These are phyloP conservation scores for Suillus variegatus DNA, from an alignment of 768 basidiomycete species.

Conservation along the genomic window DNA sequence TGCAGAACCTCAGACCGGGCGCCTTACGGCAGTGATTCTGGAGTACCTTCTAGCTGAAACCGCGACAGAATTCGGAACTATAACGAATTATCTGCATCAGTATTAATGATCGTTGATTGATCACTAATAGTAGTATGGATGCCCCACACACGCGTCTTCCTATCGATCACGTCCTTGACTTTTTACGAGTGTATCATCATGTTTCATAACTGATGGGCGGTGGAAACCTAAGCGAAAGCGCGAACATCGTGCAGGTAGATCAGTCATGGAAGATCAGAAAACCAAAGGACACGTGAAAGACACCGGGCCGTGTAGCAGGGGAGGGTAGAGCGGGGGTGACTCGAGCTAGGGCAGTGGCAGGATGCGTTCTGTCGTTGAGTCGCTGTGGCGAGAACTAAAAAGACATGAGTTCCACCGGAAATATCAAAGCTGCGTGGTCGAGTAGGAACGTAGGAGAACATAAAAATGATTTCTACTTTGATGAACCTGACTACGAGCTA, in stretches of 20 bases:
- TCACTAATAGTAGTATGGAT: too few relatives aligned
- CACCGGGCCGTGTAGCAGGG: not conserved
- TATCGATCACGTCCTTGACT: too few relatives aligned
- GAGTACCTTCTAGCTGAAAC: not conserved
- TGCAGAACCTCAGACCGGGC: not conserved
- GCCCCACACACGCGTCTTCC: too few relatives aligned
- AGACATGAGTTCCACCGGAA: not conserved
- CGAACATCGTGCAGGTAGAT: not conserved
- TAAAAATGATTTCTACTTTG: not conserved
- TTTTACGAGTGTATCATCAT: too few relatives aligned
- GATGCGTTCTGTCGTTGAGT: not conserved
- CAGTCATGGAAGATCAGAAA: not conserved
- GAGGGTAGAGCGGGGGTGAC: not conserved
- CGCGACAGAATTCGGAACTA: conserved; percentile 2
- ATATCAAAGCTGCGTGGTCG: not conserved
- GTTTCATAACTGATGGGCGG: not conserved
- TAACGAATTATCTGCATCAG: not conserved
- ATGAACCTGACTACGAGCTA: not conserved
- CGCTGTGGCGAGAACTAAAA: conserved; percentile 3
- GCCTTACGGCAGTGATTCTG: conserved; percentile 1
- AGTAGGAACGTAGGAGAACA: not conserved
- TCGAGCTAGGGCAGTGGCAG: not conserved
- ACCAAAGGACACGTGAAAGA: not conserved
- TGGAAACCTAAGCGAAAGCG: not conserved
- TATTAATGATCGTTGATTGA: not conserved